Evolutionary conservation across 2,329 filamentous ascomycete genomes (phyloP), one percentile per base, ranked within the genome.

Genomic region (Fusarium tricinctum): DNA sequence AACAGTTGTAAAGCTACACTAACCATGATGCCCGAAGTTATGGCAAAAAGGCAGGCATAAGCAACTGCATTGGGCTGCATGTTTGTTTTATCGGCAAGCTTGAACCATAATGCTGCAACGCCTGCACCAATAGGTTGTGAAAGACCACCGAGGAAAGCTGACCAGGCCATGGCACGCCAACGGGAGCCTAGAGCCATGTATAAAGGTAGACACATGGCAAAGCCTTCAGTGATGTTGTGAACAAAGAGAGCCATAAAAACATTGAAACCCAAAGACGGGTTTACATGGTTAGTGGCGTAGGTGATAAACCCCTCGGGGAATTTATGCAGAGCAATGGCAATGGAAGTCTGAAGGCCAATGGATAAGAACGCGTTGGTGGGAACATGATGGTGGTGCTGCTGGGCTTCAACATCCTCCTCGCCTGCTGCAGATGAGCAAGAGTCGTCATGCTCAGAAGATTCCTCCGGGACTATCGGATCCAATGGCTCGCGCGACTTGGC

Each of bases 151-250:
- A 99, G 84, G 0, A 97, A 77, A 12, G 92, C 90, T 6, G 92
- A 91, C 89, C 93, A 97, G 61, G 92, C 80, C 82, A 98, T 96
- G 19, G 96, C 95, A 73, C 90, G 91, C 76, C 88, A 82, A 45
- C 94, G 91, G 60, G 90, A 95, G 65, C 91, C 87, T 32, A 97
- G 87, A 2, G 96, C 96, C 74, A 99, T 92, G 79, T 97, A 99
- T 0, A 99, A 84, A 0, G 96, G 96, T 1, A 99, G 82, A 0
- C 94, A 93, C 86, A 99, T 91, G 65, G 94, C 93, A 77, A 98
- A 98, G 3, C 96, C 96, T 81, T 99, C 96, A 28, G 93, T 94
- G 74, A 99, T 97, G 81, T 98, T 99, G 85, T 99, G 96, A 61
- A 99, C 95, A 76, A 97, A 97, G 9, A 99, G 86, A 1, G 96